Evolutionary conservation across 2,329 filamentous ascomycete genomes (phyloP).

Genomic region (Hypoxylon sp.): DNA sequence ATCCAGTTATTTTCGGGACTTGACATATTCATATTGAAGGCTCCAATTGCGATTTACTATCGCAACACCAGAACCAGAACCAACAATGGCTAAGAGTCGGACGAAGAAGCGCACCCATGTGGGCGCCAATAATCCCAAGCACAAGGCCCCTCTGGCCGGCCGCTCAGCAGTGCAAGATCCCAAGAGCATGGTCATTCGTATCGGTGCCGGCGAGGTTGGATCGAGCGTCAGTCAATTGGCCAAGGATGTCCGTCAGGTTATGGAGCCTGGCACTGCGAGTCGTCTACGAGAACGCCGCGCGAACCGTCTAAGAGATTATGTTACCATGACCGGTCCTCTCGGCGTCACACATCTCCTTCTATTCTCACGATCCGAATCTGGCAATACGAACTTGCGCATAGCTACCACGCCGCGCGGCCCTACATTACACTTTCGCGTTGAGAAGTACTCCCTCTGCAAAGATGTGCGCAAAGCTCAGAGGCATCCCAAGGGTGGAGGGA

Average conservation of each 20-base stretch:
- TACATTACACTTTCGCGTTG: conserved; percentile 92
- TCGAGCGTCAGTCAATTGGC: conserved; percentile 91
- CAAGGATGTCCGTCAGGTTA: conserved; percentile 89
- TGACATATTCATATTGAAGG: not conserved
- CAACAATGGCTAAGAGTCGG: conserved; percentile 79
- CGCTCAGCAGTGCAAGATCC: conserved; percentile 77
- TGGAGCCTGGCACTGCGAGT: conserved; percentile 94
- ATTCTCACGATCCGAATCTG: conserved; percentile 88
- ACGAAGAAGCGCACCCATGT: conserved; percentile 91
- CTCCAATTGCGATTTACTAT: not conserved
- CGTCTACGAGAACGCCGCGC: conserved; percentile 88
- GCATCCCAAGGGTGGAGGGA: conserved; percentile 83
- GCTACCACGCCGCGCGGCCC: conserved; percentile 90
- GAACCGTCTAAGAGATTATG: conserved; percentile 91
- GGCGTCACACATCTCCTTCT: conserved; percentile 93
- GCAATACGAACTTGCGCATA: conserved; percentile 92
- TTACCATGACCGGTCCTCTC: conserved; percentile 93
- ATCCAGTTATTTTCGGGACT: not conserved
- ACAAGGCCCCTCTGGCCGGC: conserved; percentile 63
- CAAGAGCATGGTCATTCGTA: conserved; percentile 98
- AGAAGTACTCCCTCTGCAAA: conserved; percentile 93
- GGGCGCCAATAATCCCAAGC: conserved; percentile 71
- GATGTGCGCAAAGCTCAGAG: conserved; percentile 88
- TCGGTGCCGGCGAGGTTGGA: conserved; percentile 93
- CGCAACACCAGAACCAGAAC: not conserved